phyloP scores from a whole-genome alignment of 2,329 filamentous ascomycete genomes.

The Fonsecaea nubica region DNA sequence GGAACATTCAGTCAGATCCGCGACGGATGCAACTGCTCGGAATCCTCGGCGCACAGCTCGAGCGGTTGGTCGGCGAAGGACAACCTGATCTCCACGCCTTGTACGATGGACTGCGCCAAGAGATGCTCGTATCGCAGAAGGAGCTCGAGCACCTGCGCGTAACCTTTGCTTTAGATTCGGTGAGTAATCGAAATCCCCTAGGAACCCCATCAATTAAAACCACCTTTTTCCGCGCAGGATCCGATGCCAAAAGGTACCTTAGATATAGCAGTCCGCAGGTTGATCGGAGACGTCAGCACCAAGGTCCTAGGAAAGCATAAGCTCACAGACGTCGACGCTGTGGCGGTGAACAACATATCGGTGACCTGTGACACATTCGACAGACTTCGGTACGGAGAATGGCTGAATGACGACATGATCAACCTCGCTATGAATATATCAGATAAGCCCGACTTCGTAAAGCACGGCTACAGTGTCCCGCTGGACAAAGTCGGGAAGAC shows the following conservation, averaged over 20 bases:
- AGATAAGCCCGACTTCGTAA: slow-evolving; percentile 39
- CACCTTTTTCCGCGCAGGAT: background rate
- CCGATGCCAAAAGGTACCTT: slow-evolving; percentile 6
- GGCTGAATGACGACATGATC: slow-evolving; percentile 40
- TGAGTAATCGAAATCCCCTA: slow-evolving; percentile 22
- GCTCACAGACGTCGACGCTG: background rate
- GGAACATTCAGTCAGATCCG: background rate
- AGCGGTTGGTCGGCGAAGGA: background rate
- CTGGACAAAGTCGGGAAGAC: slow-evolving; percentile 37
- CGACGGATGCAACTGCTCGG: background rate
- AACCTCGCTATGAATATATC: slow-evolving; percentile 38
- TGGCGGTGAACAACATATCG: slow-evolving; percentile 24
- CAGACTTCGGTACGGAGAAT: slow-evolving; percentile 36
- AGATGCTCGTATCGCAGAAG: slow-evolving; percentile 29
- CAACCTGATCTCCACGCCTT: background rate
- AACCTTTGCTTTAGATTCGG: slow-evolving; percentile 18
- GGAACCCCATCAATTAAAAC: background rate
- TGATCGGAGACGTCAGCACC: slow-evolving; percentile 12
- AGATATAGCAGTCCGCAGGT: background rate
- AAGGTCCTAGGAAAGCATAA: slow-evolving; percentile 10
- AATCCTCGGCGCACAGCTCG: background rate
- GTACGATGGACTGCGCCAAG: slow-evolving; percentile 1
- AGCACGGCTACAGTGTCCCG: slow-evolving; percentile 36
- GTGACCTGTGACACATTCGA: slow-evolving; percentile 36
- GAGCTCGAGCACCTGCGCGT: slow-evolving; percentile 31